Evolutionary conservation across 345 rosid genomes (phyloP).

Genomic region (Euclidium syriacum): DNA sequence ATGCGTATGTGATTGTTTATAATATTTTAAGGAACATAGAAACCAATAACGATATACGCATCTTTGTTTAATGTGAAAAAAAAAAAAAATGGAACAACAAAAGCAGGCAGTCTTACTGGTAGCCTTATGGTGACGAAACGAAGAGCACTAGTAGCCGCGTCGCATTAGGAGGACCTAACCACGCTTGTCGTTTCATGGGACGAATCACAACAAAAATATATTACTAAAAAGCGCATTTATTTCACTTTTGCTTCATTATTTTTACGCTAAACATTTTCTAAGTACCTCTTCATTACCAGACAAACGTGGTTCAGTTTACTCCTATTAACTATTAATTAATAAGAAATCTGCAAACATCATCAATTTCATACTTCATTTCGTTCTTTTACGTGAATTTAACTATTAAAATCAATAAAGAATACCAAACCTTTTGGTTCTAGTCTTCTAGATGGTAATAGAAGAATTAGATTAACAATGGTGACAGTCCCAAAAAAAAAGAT

Average conservation of each 20-base stretch:
- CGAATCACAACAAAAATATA: constrained; percentile 13
- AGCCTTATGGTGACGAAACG: constrained; percentile 16
- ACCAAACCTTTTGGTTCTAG: too few relatives aligned
- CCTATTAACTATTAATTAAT: neutral
- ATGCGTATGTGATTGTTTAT: constrained; percentile 14
- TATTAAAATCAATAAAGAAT: too few relatives aligned
- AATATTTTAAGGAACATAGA: constrained; percentile 14
- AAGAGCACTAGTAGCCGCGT: constrained; percentile 34
- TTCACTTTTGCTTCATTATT: constrained; percentile 13
- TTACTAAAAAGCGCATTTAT: constrained; percentile 1
- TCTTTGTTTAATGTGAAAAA: neutral
- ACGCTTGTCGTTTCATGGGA: constrained; percentile 33
- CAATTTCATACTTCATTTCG: neutral
- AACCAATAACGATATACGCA: constrained; percentile 20
- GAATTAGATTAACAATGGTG: too few relatives aligned
- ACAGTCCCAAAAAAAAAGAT: too few relatives aligned
- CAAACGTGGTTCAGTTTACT: constrained; percentile 13
- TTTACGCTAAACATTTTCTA: neutral
- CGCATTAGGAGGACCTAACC: constrained; percentile 32
- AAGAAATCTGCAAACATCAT: neutral
- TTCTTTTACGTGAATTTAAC: neutral
- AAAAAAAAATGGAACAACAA: neutral
- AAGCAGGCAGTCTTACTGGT: constrained; percentile 17
- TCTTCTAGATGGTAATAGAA: too few relatives aligned
- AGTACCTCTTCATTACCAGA: constrained; percentile 1